Evolutionary conservation across 2,329 filamentous ascomycete genomes (phyloP), one percentile per base, ranked within the genome.

Genomic region (Pseudogymnoascus sp.): DNA sequence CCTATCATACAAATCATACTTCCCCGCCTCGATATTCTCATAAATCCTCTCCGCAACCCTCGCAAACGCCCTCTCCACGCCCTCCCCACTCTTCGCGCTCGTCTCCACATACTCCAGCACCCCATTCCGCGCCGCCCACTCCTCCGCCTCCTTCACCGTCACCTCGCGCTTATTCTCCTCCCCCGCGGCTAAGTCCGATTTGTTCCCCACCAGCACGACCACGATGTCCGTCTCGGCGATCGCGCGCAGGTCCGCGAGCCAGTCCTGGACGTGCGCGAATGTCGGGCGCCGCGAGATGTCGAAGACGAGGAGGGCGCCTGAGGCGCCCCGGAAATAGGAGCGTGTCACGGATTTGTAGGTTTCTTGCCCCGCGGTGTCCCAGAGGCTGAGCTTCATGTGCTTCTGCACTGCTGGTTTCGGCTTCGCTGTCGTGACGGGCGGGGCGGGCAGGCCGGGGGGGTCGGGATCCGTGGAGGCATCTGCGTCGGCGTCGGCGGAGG

Each of bases 141-240:
- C 89, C 72, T 93, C 87, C 2, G 95, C 95, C 77, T 97, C 93
- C 68, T 89, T 82, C 62, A 79, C 80, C 0, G 88, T 90, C 26
- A 97, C 92, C 73, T 96, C 89, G 64, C 93, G 83, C 77, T 87
- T 85, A 71, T 89, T 89, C 61, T 81, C 75, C 11, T 76, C 75
- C 23, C 74, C 69, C 65, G 74, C 67, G 0, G 89, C 86, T 44
- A 97, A 80, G 77, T 99, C 95, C 35, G 86, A 86, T 77, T 99
- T 99, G 78, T 99, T 99, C 44, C 95, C 95, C 4, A 99, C 95
- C 5, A 99, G 79, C 19, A 99, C 87, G 15, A 97, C 90, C 53
- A 97, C 90, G 68, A 97, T 97, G 72, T 95, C 90, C 23, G 95
- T 91, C 77, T 97, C 95, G 60, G 95, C 95, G 70, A 97, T 97